A percentile compares a stretch with the other conserved stretches of the same genome.
Conservation (phyloP, 192 early-diverging fungal species). For the Entomortierella lignicola region DNA sequence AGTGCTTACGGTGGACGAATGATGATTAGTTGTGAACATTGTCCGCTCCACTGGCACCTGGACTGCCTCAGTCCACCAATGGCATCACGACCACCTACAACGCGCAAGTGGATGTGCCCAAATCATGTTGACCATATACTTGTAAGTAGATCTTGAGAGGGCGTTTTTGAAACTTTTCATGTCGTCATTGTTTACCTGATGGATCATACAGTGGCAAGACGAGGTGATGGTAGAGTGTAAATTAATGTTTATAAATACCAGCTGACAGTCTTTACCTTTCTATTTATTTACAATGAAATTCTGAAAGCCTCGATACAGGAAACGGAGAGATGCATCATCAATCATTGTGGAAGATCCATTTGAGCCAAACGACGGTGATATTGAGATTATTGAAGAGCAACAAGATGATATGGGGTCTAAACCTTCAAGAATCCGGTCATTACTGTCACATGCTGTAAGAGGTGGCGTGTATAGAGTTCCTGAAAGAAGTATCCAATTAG, state of each 20-base stretch:
- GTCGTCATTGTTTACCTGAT: not conserved
- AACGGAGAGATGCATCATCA: constrained; percentile 28
- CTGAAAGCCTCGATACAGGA: constrained; percentile 46
- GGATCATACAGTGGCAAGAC: not conserved
- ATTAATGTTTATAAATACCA: not conserved
- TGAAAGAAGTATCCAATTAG: constrained; percentile 51
- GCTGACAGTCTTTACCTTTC: not conserved
- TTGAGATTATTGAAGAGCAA: constrained; percentile 52
- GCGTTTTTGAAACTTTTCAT: no score
- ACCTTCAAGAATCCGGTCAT: not conserved
- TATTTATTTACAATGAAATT: not conserved
- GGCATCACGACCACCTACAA: constrained; percentile 55
- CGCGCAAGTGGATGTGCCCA: constrained; percentile 68
- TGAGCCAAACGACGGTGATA: constrained; percentile 51
- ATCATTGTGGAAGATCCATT: constrained; percentile 29
- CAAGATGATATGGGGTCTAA: constrained; percentile 9
- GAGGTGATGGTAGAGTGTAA: no score
- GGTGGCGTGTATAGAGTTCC: constrained; percentile 53
- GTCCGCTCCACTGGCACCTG: constrained; percentile 64
- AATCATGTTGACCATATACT: constrained; percentile 58
- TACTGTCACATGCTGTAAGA: not conserved
- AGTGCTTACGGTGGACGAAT: constrained; percentile 44
- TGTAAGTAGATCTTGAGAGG: constrained; percentile 32
- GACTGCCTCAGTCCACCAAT: constrained; percentile 66
- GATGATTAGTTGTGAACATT: constrained; percentile 66